Evolutionary conservation across 441 rosid genomes (phyloP).

Genomic region (Eutrema salsugineum): DNA sequence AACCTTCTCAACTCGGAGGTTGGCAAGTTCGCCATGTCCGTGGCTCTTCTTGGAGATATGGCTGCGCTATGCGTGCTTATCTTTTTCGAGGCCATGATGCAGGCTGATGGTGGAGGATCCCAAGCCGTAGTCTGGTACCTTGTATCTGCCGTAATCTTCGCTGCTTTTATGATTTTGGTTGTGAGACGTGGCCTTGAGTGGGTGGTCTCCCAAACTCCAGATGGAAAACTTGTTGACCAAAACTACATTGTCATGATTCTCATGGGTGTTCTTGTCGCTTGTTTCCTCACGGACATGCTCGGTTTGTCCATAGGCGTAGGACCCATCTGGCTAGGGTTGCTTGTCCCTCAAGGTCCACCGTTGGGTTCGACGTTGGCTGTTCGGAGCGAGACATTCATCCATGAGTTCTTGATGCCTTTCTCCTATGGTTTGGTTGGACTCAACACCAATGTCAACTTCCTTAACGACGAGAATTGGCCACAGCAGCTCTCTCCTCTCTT

Average conservation of each 20-base stretch:
- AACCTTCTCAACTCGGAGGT: slow-evolving; percentile 75
- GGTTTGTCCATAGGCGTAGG: slow-evolving; percentile 58
- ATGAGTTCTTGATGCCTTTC: slow-evolving; percentile 60
- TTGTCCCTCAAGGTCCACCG: slow-evolving; percentile 68
- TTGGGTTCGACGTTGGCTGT: slow-evolving; percentile 51
- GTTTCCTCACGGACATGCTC: slow-evolving; percentile 57
- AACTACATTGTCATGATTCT: slow-evolving; percentile 42
- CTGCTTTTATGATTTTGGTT: slow-evolving; percentile 25
- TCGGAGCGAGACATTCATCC: slow-evolving; percentile 47
- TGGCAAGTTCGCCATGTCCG: slow-evolving; percentile 59
- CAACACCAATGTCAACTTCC: slow-evolving; percentile 37
- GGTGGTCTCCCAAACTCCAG: slow-evolving; percentile 51
- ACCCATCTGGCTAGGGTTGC: slow-evolving; percentile 56
- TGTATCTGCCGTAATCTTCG: slow-evolving; percentile 20
- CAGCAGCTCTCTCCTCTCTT: slow-evolving; percentile 39
- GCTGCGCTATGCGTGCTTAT: slow-evolving; percentile 33
- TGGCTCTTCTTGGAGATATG: slow-evolving; percentile 43
- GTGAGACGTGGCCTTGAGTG: slow-evolving; percentile 34
- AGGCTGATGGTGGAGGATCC: slow-evolving; percentile 23
- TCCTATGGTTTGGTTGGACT: slow-evolving; percentile 51
- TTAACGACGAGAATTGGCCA: slow-evolving; percentile 41
- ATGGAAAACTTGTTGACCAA: slow-evolving; percentile 51
- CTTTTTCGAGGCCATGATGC: slow-evolving; percentile 46
- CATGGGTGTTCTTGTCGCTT: slow-evolving; percentile 37
- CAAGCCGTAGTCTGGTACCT: slow-evolving; percentile 35